phyloP scores from a whole-genome alignment of 1,139 yeast species.

The Sugiyamaella paludigena region DNA sequence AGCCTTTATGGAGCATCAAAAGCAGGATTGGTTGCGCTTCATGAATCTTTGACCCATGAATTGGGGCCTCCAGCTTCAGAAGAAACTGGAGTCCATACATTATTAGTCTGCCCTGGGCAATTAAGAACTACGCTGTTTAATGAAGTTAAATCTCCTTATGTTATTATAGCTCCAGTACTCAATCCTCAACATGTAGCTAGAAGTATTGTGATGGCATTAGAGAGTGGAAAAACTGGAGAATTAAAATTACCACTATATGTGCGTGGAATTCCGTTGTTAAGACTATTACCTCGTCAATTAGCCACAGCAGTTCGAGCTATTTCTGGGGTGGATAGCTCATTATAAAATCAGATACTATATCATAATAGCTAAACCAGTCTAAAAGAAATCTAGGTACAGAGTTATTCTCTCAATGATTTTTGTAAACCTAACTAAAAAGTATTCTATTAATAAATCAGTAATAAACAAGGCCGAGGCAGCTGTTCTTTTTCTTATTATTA shows the following conservation, averaged over 20 bases:
- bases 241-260: conserved; percentile 75
- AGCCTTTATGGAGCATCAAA: conserved; percentile 88
- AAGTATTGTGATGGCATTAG: conserved; percentile 54
- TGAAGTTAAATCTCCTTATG: conserved; percentile 69
- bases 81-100: conserved; percentile 57
- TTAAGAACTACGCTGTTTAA: conserved; percentile 68
- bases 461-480: too few species aligned
- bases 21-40: conserved; percentile 79
- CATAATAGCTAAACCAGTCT: too few species aligned
- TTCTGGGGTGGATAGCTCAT: conserved; percentile 56
- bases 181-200: conserved; percentile 65
- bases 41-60: conserved; percentile 76
- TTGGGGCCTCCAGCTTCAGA: conserved; percentile 41
- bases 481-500: too few species aligned
- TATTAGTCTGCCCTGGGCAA: conserved; percentile 86
- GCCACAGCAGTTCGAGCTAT: conserved; percentile 51
- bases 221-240: conserved; percentile 63
- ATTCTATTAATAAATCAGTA: background rate
- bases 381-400: too few species aligned
- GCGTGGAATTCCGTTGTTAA: conserved; percentile 63
- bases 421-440: background rate
- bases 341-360: background rate
- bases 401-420: too few species aligned
- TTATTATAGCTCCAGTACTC: conserved; percentile 74
- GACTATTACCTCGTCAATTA: conserved; percentile 72